Evolutionary conservation across 2,329 filamentous ascomycete species (phyloP).

Genomic region (Penicillium expansum): DNA sequence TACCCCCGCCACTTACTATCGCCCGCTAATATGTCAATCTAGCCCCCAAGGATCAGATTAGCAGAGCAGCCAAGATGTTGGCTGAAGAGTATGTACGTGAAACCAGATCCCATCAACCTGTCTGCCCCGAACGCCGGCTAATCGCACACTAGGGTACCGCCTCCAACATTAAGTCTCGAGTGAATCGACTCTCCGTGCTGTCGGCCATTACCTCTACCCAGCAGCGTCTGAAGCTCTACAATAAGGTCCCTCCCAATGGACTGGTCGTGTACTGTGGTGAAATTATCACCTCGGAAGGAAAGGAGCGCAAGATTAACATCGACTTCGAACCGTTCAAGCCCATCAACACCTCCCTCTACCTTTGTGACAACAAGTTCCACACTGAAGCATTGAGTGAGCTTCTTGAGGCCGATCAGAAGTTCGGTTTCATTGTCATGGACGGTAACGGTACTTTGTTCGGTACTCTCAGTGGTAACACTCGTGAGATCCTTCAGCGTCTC

Average conservation of each 20-base stretch:
- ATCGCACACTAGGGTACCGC: conserved; percentile 71
- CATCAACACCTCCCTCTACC: conserved; percentile 98
- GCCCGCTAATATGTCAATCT: conserved; percentile 25
- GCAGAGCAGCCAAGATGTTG: conserved; percentile 97
- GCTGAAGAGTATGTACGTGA: conserved; percentile 94
- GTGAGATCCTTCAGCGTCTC: conserved; percentile 97
- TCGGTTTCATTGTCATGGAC: conserved; percentile 99
- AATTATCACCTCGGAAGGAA: conserved; percentile 98
- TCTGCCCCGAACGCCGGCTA: conserved; percentile 1
- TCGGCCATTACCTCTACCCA: conserved; percentile 99
- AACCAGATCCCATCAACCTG: neutral
- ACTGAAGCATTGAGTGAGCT: conserved; percentile 96
- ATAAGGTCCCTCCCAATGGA: conserved; percentile 96
- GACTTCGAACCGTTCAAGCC: conserved; percentile 99
- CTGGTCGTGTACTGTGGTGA: conserved; percentile 99
- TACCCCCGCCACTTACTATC: neutral
- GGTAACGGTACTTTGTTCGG: conserved; percentile 97
- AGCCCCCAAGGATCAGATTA: conserved; percentile 98
- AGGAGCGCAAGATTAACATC: conserved; percentile 99
- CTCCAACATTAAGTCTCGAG: conserved; percentile 98
- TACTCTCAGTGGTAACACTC: conserved; percentile 93
- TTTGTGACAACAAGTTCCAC: conserved; percentile 99
- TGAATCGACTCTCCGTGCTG: conserved; percentile 96
- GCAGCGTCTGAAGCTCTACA: conserved; percentile 98
- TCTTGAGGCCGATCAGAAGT: conserved; percentile 97